These are phyloP conservation scores for Ophiocordyceps robertsii DNA, from an alignment of 2,329 filamentous ascomycete genomes.

Conservation along the genomic window DNA sequence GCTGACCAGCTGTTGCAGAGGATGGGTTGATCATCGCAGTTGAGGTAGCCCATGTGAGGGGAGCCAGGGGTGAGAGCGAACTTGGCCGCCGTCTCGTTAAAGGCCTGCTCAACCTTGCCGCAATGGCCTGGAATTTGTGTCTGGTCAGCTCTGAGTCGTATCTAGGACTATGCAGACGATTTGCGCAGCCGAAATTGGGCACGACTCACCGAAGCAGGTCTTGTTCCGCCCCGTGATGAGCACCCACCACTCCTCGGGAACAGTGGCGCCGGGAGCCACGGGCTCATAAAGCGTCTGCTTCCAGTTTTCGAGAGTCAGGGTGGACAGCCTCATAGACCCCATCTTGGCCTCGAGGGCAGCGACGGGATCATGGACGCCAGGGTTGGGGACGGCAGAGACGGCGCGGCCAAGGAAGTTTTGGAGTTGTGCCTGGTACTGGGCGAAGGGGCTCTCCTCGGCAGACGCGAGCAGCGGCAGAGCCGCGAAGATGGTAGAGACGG, in stretches of 20 bases:
- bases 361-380: constrained; percentile 25
- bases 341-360: constrained; percentile 27
- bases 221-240: constrained; percentile 64
- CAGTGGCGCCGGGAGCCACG: constrained; percentile 42
- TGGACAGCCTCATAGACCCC: constrained; percentile 28
- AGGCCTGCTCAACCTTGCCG: constrained; percentile 47
- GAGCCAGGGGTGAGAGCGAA: constrained; percentile 47
- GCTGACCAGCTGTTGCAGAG: constrained; percentile 65
- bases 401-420: constrained; percentile 51
- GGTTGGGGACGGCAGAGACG: constrained; percentile 35
- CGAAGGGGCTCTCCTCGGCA: constrained; percentile 36
- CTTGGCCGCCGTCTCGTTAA: constrained; percentile 50
- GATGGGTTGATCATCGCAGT: constrained; percentile 62
- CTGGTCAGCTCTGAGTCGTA: neutral
- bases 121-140: constrained; percentile 55
- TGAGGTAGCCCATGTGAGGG: constrained; percentile 54
- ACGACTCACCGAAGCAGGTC: constrained; percentile 52
- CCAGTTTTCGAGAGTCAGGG: constrained; percentile 57
- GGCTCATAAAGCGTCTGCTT: constrained; percentile 51
- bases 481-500: constrained; percentile 32
- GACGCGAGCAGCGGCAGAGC: constrained; percentile 42
- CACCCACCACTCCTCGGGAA: constrained; percentile 65
- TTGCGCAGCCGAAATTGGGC: neutral
- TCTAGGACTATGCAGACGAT: no score
- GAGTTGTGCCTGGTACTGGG: constrained; percentile 49